phyloP scores from a whole-genome alignment of 306 rosid genomes.

The Rosa chinensis region DNA sequence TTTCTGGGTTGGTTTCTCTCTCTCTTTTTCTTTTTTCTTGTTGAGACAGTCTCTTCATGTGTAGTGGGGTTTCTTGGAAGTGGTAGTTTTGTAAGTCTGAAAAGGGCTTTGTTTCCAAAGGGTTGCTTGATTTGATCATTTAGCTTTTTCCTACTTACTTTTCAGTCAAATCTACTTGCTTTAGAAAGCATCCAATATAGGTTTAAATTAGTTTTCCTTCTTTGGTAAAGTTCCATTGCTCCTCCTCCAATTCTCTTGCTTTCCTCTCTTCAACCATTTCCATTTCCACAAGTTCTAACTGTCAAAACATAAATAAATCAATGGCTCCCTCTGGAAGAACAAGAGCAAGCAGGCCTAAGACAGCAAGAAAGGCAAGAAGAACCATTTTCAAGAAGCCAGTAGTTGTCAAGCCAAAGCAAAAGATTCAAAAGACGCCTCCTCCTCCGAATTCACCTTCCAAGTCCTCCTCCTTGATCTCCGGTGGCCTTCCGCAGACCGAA shows the following conservation, averaged over 20 bases:
- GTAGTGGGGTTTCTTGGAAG: conserved; percentile 7
- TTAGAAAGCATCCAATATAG: conserved; percentile 2
- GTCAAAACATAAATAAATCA: conserved; percentile 1
- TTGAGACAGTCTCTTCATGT: neutral
- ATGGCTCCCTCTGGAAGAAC: conserved; percentile 63
- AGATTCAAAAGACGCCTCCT: neutral
- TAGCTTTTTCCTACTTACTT: conserved; percentile 38
- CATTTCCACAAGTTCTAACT: neutral
- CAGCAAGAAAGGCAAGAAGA: conserved; percentile 26
- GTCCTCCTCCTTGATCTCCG: conserved; percentile 33
- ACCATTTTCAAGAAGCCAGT: conserved; percentile 35
- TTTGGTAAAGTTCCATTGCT: neutral
- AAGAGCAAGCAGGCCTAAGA: conserved; percentile 19
- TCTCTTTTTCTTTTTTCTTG: neutral
- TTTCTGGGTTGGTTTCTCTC: neutral
- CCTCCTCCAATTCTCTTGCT: conserved; percentile 12
- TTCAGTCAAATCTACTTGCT: conserved; percentile 47
- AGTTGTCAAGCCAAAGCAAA: neutral
- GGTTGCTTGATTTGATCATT: conserved; percentile 18
- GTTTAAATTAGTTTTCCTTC: neutral
- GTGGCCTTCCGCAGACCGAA: conserved; percentile 29
- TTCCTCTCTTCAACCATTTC: neutral
- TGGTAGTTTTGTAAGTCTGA: neutral
- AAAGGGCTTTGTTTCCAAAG: conserved; percentile 35
- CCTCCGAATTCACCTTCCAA: conserved; percentile 21